A percentile compares a stretch with the other conserved stretches of the same genome.
These are phyloP conservation scores for Termitomyces sp. DNA, from an alignment of 768 basidiomycete species.

Conservation along the genomic window DNA sequence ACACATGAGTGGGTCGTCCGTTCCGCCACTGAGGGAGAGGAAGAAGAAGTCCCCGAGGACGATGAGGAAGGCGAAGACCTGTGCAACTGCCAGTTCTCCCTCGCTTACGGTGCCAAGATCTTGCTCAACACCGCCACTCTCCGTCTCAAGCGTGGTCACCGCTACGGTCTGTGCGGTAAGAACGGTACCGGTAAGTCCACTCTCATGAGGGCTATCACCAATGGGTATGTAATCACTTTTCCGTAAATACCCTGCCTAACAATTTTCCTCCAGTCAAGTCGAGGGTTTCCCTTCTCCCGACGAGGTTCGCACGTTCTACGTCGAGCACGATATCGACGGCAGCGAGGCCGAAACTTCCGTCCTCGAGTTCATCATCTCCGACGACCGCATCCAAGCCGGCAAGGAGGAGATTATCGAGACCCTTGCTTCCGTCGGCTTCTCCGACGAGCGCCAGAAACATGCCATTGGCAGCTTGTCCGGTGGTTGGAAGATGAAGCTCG, in stretches of 20 bases:
- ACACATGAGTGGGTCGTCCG: constrained; percentile 86
- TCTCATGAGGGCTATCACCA: constrained; percentile 90
- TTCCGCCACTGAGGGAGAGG: constrained; percentile 78
- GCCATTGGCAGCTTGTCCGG: constrained; percentile 90
- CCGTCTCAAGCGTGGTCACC: constrained; percentile 97
- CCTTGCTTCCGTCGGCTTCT: constrained; percentile 90
- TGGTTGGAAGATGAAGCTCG: constrained; percentile 99
- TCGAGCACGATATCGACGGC: constrained; percentile 98
- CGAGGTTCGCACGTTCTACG: constrained; percentile 98
- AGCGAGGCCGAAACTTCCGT: constrained; percentile 90
- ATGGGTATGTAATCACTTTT: constrained; percentile 42
- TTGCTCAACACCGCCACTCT: constrained; percentile 94
- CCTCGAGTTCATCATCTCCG: constrained; percentile 79
- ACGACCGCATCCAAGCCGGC: constrained; percentile 73
- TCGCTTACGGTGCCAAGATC: constrained; percentile 99
- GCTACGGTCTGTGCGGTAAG: constrained; percentile 97
- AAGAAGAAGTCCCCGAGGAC: constrained; percentile 68
- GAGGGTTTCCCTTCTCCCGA: constrained; percentile 98
- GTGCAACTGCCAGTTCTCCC: constrained; percentile 98
- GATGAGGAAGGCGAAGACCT: constrained; percentile 98
- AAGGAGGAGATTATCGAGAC: constrained; percentile 74
- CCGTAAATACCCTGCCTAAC: constrained; percentile 23
- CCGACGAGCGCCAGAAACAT: constrained; percentile 76
- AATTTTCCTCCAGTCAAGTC: constrained; percentile 57
- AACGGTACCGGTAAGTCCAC: constrained; percentile 98